These are phyloP conservation scores for Colletotrichum camelliae DNA, from an alignment of 2,329 filamentous ascomycete genomes.

Conservation along the genomic window DNA sequence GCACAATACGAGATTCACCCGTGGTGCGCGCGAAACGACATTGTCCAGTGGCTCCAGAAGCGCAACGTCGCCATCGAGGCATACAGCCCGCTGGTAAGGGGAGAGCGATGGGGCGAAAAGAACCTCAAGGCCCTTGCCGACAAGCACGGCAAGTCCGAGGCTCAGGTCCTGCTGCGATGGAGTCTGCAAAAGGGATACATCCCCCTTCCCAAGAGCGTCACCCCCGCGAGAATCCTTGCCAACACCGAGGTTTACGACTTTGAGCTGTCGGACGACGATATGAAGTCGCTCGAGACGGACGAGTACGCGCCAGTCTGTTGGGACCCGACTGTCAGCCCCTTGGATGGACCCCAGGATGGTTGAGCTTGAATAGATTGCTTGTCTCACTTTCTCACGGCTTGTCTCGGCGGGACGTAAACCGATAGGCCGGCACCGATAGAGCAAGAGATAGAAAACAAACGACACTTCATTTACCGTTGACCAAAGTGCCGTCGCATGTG, in stretches of 20 bases:
- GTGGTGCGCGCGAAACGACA: conserved; percentile 81
- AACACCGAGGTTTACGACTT: conserved; percentile 66
- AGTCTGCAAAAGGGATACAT: conserved; percentile 80
- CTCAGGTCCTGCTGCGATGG: conserved; percentile 82
- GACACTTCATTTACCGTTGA: not conserved
- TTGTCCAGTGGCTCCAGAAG: conserved; percentile 76
- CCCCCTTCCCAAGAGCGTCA: conserved; percentile 77
- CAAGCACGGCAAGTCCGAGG: conserved; percentile 76
- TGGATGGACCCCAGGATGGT: conserved; percentile 39
- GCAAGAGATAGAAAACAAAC: not conserved
- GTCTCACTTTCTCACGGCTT: not conserved
- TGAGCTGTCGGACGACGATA: conserved; percentile 58
- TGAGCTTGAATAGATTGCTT: not conserved
- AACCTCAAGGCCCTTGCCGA: conserved; percentile 68
- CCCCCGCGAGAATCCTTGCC: conserved; percentile 67
- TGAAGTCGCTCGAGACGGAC: conserved; percentile 52
- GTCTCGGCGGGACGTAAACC: not conserved
- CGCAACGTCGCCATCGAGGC: conserved; percentile 68
- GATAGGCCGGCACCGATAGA: not conserved
- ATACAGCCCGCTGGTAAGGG: conserved; percentile 67
- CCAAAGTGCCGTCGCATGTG: not conserved
- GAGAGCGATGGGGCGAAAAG: conserved; percentile 73
- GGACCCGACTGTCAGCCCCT: conserved; percentile 57
- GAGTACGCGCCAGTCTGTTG: conserved; percentile 62
- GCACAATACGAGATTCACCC: conserved; percentile 92